Base-by-base conservation (phyloP, 2,329 filamentous ascomycete genomes). In the Zasmidium citrigriseum region DNA sequence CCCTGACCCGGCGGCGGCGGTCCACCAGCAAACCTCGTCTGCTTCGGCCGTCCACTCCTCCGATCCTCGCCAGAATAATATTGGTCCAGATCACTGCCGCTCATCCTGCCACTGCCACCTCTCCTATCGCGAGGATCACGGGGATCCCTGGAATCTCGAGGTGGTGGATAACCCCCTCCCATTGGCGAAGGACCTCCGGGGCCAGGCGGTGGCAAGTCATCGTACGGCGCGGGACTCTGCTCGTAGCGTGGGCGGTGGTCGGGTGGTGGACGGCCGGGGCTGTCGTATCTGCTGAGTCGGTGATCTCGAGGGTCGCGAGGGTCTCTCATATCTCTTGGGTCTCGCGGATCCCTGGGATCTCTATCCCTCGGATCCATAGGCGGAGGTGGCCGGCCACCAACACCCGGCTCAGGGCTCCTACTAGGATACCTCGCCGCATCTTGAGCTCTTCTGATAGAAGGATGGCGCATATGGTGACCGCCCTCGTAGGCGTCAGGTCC, bases 11-110 rank as follows among this genome's bases (percentile, higher is more conserved):
- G 27, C 5, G 22, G 29, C 4, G 41, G 41, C 7, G 52, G 52
- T 11, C 52, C 52, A 27, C n/a, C 23, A 46, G 59, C 65, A 38
- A 68, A 69, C 24, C 66, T 27, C 22, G 66, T 64, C 62, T 63
- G 46, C 48, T 55, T 27, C 52, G 52, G 29, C 53, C 58, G 24
- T 25, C 58, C 44, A n/a, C 46, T 23, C 9, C 25, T 46, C 1
- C 27, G 41, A 16, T 49, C 25, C 23, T 55, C 46, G 2, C 46
- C 46, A 12, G 53, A 27, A 50, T 55, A 48, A 27, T 55, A 41
- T 23, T 34, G 55, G 16, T 45, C 55, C 21, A 56, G 23, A 16
- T 63, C 61, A 10, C 59, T 56, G 3, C 48, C 59, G 47, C 56
- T 61, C 46, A 59, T 52, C 18, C 64, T 53, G 5, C 45, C 54